These are phyloP conservation scores for Trichoderma sp. DNA, from an alignment of 2,329 filamentous ascomycete species.

Conservation along the genomic window DNA sequence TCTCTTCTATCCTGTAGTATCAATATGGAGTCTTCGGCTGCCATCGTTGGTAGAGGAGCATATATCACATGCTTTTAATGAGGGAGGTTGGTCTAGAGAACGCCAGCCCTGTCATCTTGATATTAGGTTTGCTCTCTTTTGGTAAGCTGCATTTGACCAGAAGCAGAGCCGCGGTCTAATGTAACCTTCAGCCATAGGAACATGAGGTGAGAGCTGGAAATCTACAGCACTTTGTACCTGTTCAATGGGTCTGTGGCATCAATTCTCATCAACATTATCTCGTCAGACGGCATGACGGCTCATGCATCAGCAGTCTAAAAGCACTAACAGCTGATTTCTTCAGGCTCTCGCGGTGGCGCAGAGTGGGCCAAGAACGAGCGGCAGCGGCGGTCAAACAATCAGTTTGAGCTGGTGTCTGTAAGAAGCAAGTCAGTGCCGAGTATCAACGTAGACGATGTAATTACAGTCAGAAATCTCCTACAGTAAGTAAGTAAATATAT, in stretches of 20 bases:
- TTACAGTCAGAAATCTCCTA: too few relatives aligned
- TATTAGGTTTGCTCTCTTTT: not conserved
- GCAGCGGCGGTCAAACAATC: not conserved
- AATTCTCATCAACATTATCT: not conserved
- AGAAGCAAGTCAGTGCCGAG: not conserved
- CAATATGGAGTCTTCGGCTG: not conserved
- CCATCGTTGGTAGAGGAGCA: not conserved
- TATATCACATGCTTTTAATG: not conserved
- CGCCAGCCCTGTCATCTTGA: not conserved
- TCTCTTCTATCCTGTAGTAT: not conserved
- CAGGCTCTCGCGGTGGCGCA: not conserved
- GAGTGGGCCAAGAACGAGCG: slow-evolving; percentile 1
- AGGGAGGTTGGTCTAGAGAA: not conserved
- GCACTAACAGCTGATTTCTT: not conserved
- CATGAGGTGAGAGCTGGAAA: not conserved
- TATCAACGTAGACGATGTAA: not conserved
- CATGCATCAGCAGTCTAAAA: not conserved
- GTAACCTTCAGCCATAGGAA: not conserved
- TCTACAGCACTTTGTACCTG: not conserved
- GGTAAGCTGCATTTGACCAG: not conserved
- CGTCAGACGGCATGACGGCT: not conserved
- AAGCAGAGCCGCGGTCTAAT: not conserved
- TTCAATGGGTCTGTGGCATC: not conserved
- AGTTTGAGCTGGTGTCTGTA: not conserved
- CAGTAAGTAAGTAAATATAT: too few relatives aligned